phyloP scores from a whole-genome alignment of 495 filamentous ascomycete genomes.

The Cairneyella variabilis region DNA sequence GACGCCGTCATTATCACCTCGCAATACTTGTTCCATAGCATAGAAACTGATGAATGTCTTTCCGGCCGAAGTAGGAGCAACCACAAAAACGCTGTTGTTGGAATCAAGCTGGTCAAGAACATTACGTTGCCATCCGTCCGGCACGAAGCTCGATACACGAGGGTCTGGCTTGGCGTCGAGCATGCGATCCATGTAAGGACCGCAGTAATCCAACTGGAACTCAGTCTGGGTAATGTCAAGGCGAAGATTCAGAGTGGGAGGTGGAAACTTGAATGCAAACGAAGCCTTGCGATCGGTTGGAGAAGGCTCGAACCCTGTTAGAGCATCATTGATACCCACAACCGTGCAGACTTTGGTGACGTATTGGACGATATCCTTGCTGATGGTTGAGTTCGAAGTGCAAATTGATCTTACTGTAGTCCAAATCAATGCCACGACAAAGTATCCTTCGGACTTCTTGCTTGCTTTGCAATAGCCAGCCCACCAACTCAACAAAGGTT shows the following conservation, averaged over 20 bases:
- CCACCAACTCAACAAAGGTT: slow-evolving; percentile 33
- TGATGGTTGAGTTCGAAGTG: slow-evolving; percentile 12
- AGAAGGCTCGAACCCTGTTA: slow-evolving; percentile 7
- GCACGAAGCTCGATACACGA: slow-evolving; percentile 61
- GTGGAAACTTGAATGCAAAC: slow-evolving; percentile 24
- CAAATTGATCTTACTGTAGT: slow-evolving; percentile 19
- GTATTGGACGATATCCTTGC: slow-evolving; percentile 18
- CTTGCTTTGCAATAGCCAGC: slow-evolving; percentile 25
- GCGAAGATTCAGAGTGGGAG: background rate
- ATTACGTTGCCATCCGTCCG: slow-evolving; percentile 71
- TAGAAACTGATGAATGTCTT: slow-evolving; percentile 66
- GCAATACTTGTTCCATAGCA: slow-evolving; percentile 71
- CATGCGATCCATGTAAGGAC: slow-evolving; percentile 69
- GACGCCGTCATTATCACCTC: slow-evolving; percentile 60
- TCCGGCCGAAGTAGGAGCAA: slow-evolving; percentile 71
- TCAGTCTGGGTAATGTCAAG: slow-evolving; percentile 20
- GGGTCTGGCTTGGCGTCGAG: slow-evolving; percentile 63
- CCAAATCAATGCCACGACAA: slow-evolving; percentile 32
- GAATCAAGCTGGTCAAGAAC: slow-evolving; percentile 71
- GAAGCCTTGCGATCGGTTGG: slow-evolving; percentile 21
- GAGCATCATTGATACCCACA: slow-evolving; percentile 20
- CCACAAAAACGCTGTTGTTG: slow-evolving; percentile 64
- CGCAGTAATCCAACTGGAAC: slow-evolving; percentile 51
- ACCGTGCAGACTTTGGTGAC: slow-evolving; percentile 21
- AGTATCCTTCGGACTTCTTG: slow-evolving; percentile 28